These are phyloP conservation scores for Citropsis articulata DNA, from an alignment of 345 rosid genomes.

Conservation along the genomic window DNA sequence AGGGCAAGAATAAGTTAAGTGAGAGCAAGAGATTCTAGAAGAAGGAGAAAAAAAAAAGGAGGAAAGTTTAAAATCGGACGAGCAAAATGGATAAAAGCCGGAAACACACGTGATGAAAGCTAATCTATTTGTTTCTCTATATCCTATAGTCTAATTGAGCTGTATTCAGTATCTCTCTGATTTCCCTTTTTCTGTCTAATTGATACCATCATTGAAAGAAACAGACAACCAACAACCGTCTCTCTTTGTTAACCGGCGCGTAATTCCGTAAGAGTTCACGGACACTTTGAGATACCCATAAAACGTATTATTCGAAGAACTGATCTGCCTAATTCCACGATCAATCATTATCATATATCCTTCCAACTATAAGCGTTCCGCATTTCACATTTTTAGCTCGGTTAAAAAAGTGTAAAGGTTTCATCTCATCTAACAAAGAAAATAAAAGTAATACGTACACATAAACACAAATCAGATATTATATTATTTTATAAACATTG, in stretches of 20 bases:
- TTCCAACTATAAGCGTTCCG: too few relatives aligned
- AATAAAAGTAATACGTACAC: too few relatives aligned
- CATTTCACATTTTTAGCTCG: too few relatives aligned
- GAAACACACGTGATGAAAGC: conserved; percentile 31
- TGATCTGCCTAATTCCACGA: too few relatives aligned
- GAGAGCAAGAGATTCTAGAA: conserved; percentile 4
- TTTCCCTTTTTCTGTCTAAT: background rate
- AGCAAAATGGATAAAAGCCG: conserved; percentile 8
- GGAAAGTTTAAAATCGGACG: too few relatives aligned
- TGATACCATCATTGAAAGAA: conserved; percentile 34
- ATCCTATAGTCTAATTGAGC: background rate
- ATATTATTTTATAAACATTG: too few relatives aligned
- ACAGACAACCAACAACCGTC: conserved; percentile 31
- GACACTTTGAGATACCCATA: too few relatives aligned
- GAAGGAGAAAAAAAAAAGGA: background rate
- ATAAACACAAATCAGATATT: too few relatives aligned
- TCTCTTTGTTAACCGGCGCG: background rate
- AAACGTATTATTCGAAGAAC: background rate
- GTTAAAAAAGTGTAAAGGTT: background rate
- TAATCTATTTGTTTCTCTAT: background rate
- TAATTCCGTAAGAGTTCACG: too few relatives aligned
- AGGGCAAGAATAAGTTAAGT: background rate
- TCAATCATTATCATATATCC: too few relatives aligned
- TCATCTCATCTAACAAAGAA: background rate
- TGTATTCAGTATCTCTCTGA: background rate